These are phyloP conservation scores for Chalciporus sp. DNA, from an alignment of 1,284 basidiomycete species.

Conservation along the genomic window DNA sequence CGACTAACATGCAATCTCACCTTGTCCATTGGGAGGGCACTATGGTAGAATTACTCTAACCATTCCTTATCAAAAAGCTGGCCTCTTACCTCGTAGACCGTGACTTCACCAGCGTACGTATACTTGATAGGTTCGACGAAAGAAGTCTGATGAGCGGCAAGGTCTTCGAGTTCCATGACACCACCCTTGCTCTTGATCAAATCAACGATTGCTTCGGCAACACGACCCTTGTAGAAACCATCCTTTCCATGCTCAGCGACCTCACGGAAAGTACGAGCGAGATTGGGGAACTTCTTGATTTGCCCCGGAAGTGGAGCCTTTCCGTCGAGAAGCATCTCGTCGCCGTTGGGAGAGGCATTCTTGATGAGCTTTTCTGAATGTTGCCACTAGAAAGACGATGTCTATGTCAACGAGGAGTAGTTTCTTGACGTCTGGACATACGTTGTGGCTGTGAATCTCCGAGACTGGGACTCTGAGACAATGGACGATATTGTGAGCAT, in stretches of 20 bases:
- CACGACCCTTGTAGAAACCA: constrained; percentile 89
- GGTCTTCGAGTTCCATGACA: constrained; percentile 87
- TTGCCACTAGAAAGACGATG: constrained; percentile 63
- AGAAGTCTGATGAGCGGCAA: constrained; percentile 76
- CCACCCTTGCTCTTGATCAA: constrained; percentile 83
- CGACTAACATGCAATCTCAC: constrained; percentile 33
- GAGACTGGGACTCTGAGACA: constrained; percentile 69
- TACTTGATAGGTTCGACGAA: constrained; percentile 91
- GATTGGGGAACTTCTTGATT: constrained; percentile 75
- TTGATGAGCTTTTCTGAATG: constrained; percentile 75
- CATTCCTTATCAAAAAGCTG: constrained; percentile 2
- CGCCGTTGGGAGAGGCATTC: constrained; percentile 78
- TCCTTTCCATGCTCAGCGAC: constrained; percentile 82
- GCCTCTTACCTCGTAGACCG: constrained; percentile 77
- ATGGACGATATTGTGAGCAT: constrained; percentile 9
- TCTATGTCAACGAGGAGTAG: constrained; percentile 3
- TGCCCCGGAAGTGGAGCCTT: constrained; percentile 80
- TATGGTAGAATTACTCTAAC: constrained; percentile 30
- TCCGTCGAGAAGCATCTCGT: constrained; percentile 85
- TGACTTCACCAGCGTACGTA: constrained; percentile 81
- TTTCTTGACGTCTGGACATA: constrained; percentile 36
- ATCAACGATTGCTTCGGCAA: constrained; percentile 90
- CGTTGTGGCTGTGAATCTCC: constrained; percentile 69
- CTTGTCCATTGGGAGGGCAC: constrained; percentile 96
- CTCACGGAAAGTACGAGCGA: constrained; percentile 83